Evolutionary conservation across 805 yeast genomes (phyloP).

Genomic region (Jamesozyma spencerorum): DNA sequence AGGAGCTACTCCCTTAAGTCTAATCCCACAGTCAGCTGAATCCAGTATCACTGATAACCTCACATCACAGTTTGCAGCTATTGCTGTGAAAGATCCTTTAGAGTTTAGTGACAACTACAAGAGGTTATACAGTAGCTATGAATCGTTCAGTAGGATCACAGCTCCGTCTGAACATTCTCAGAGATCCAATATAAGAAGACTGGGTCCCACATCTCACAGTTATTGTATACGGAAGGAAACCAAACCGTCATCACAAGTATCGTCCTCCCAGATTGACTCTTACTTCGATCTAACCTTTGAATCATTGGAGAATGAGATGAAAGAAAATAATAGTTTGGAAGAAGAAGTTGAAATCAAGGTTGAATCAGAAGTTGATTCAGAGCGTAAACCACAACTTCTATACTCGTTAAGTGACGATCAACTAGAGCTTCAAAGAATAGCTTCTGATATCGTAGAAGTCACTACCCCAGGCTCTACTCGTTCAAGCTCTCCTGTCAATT

Average conservation of each 20-base stretch:
- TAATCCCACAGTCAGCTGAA: background rate
- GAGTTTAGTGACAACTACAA: constrained; percentile 26
- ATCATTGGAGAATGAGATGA: constrained; percentile 17
- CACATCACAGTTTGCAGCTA: constrained; percentile 15
- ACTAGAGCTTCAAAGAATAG: constrained; percentile 18
- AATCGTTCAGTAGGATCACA: constrained; percentile 2
- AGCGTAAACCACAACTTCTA: no score
- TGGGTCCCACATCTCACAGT: background rate
- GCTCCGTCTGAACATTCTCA: no score
- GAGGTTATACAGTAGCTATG: constrained; percentile 19
- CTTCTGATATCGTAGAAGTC: constrained; percentile 18
- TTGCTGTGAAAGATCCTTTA: constrained; percentile 23
- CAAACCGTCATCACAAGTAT: background rate
- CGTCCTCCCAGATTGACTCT: constrained; percentile 2
- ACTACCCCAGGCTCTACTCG: constrained; percentile 7
- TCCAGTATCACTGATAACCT: background rate
- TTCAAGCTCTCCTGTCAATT: constrained; percentile 8
- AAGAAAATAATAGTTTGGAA: background rate
- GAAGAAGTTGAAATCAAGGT: background rate
- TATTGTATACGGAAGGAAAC: background rate
- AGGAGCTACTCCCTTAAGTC: background rate
- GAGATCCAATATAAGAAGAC: background rate
- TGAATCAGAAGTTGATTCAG: background rate
- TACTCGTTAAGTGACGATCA: constrained; percentile 16
- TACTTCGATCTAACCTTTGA: constrained; percentile 19